Base-by-base conservation (phyloP, 768 basidiomycete genomes). In the Mycena haematopus region DNA sequence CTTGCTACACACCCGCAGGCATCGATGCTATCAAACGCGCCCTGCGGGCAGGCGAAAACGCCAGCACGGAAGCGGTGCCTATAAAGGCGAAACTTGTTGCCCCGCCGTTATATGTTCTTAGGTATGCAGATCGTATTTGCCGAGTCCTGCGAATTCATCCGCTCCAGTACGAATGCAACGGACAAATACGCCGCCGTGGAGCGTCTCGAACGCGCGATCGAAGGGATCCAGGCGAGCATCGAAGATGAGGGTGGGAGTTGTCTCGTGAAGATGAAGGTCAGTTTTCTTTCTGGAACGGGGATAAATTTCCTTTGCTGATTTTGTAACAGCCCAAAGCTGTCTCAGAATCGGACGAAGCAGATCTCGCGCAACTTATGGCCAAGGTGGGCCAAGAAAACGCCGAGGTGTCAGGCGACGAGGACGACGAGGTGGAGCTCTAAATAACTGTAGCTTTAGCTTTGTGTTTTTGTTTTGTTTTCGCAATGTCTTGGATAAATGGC, bases 71-170 rank as follows among this genome's bases (percentile, higher is more conserved):
- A 60, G 86, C 89, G 0, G 94, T 99, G 0, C 96, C 96, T 0
- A 97, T 99, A 79, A 97, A 96, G 77, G 95, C 97, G 24, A 93
- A 95, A 73, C 82, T 99, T 24, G 96, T 99, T 45, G 96, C 96
- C 0, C 97, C 97, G 9, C 96, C 96, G 27, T 74, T 99, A 40
- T 99, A 99, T 69, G 96, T 99, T 25, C 81, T 99, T 55, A 94
- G 65, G 65, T 62, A 33, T 31, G 35, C 42, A n/a, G n/a, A 24
- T 31, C 10, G 31, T 6, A 6, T 24, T 21, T 49, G 0, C 6
- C 25, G 36, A 21, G 0, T 56, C 6, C 7, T 31, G 14, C 25
- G n/a, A 31, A 33, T 36, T 7, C 40, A 45, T 29, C 21, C 27
- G 21, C 3, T 24, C 21, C 53, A 67, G 91, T 68, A 96, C 94